phyloP scores from a whole-genome alignment of 2,329 filamentous ascomycete genomes.

The Diaporthe ampelina region DNA sequence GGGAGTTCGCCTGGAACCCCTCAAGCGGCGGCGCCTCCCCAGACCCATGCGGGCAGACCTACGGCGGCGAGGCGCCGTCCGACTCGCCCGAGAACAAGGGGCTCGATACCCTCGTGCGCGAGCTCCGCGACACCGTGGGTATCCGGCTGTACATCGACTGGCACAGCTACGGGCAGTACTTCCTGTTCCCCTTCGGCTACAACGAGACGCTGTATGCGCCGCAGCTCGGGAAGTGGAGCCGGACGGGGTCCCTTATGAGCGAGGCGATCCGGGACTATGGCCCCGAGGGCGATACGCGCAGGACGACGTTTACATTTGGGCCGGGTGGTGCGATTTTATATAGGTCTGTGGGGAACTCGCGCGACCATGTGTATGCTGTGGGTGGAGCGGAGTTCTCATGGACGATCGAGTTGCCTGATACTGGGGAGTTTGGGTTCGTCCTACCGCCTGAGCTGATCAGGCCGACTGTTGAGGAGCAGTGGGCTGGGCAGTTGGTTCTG shows the following conservation, averaged over 20 bases:
- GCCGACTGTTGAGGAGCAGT: conserved; percentile 57
- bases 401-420: conserved; percentile 56
- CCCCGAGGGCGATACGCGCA: conserved; percentile 43
- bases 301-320: conserved; percentile 65
- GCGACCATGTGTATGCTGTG: conserved; percentile 61
- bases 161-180: conserved; percentile 59
- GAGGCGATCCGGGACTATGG: conserved; percentile 52
- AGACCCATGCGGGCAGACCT: conserved; percentile 66
- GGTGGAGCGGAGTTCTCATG: conserved; percentile 58
- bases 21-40: conserved; percentile 63
- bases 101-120: conserved; percentile 55
- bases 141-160: conserved; percentile 60
- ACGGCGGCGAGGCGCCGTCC: conserved; percentile 57
- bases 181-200: conserved; percentile 72
- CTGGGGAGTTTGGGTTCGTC: conserved; percentile 57
- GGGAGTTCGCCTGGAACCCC: conserved; percentile 49
- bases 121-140: conserved; percentile 45
- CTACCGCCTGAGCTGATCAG: conserved; percentile 59
- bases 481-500: neutral
- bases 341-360: conserved; percentile 62
- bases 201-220: conserved; percentile 63
- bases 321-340: conserved; percentile 52
- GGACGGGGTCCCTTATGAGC: conserved; percentile 66
- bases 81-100: conserved; percentile 64
- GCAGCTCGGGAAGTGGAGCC: conserved; percentile 63